Conservation (phyloP, 1,284 basidiomycete genomes). For the Papiliotrema flavescens region DNA sequence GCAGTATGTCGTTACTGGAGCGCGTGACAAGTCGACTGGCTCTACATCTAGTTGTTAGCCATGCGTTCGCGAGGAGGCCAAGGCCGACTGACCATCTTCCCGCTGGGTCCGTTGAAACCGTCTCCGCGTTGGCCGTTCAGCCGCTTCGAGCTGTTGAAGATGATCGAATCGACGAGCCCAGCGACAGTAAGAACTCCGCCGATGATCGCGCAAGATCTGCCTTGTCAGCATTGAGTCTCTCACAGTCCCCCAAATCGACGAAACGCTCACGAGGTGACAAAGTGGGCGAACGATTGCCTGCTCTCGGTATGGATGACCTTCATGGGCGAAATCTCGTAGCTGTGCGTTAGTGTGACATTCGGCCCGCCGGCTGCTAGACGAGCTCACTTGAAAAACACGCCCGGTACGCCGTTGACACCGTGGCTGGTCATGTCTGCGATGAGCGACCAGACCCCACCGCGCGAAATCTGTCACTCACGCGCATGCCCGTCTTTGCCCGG, state of each 20-base stretch:
- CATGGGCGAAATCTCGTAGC: conserved; percentile 95
- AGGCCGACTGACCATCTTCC: conserved; percentile 43
- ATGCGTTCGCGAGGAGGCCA: too few species aligned
- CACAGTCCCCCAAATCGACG: not conserved
- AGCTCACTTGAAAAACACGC: conserved; percentile 75
- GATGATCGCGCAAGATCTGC: conserved; percentile 91
- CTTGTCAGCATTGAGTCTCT: not conserved
- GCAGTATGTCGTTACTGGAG: too few species aligned
- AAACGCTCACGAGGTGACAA: conserved; percentile 80
- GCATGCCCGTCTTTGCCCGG: conserved; percentile 62
- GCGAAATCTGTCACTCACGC: conserved; percentile 28
- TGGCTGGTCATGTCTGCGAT: conserved; percentile 62
- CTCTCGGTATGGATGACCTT: conserved; percentile 86
- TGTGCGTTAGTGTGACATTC: conserved; percentile 9
- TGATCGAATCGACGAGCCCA: conserved; percentile 79
- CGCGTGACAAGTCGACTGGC: too few species aligned
- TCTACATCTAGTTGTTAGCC: not conserved
- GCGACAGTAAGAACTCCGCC: conserved; percentile 96
- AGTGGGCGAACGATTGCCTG: conserved; percentile 92
- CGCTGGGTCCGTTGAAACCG: conserved; percentile 38
- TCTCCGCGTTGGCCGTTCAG: conserved; percentile 36
- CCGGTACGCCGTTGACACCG: conserved; percentile 72
- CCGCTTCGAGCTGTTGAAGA: conserved; percentile 58
- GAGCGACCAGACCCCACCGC: not conserved
- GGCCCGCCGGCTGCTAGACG: not conserved